These are phyloP conservation scores for Nannochloropsis salina DNA, from an alignment of 108 stramenopile genomes.

Conservation along the genomic window DNA sequence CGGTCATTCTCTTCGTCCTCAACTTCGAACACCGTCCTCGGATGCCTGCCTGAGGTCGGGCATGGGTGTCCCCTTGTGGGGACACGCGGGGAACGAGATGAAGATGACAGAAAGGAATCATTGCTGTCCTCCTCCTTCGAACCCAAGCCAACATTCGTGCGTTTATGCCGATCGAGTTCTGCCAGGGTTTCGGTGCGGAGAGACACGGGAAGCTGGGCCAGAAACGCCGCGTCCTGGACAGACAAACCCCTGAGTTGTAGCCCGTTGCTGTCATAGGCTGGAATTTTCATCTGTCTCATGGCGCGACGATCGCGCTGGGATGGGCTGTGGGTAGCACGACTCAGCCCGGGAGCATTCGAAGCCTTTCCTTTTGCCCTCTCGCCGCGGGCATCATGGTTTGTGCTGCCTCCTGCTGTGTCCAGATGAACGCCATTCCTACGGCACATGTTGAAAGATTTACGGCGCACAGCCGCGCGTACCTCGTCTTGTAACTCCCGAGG, in stretches of 20 bases:
- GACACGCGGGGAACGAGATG: background rate
- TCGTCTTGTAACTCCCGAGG: background rate
- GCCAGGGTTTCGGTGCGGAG: constrained; percentile 5
- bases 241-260: background rate
- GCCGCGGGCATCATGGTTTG: too few relatives aligned
- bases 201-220: background rate
- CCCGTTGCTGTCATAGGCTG: background rate
- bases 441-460: background rate
- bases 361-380: too few relatives aligned
- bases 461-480: constrained; percentile 14
- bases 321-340: too few relatives aligned
- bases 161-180: constrained; percentile 1
- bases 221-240: background rate
- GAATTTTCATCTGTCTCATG: background rate
- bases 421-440: too few relatives aligned
- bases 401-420: too few relatives aligned
- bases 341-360: too few relatives aligned
- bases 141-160: background rate
- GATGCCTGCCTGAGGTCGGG: background rate
- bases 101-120: background rate
- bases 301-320: background rate
- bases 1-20: background rate
- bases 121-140: background rate
- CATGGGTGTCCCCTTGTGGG: background rate
- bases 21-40: background rate